These are phyloP conservation scores for Phytopythium ostracodes DNA, from an alignment of 352 stramenopile genomes.

Conservation along the genomic window DNA sequence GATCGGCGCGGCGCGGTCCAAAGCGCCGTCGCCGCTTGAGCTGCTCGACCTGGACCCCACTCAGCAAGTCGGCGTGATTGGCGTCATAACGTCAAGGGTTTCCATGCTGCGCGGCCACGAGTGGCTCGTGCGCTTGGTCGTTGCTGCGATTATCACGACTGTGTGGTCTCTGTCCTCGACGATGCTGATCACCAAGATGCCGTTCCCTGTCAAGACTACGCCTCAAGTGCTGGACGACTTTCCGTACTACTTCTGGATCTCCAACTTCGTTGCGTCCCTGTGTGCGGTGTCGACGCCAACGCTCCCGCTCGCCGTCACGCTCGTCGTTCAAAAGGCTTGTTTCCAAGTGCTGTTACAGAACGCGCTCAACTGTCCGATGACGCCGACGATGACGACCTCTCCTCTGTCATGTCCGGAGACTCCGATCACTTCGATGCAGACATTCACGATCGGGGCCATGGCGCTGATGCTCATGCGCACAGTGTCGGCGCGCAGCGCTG, in stretches of 20 bases:
- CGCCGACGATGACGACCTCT: constrained; percentile 8
- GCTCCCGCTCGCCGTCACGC: constrained; percentile 24
- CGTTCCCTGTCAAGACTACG: constrained; percentile 28
- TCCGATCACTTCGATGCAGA: constrained; percentile 29
- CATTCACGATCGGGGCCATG: constrained; percentile 28
- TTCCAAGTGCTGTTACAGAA: constrained; percentile 42
- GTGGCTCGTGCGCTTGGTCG: constrained; percentile 36
- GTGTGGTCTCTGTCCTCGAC: constrained; percentile 4
- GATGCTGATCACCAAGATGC: constrained; percentile 7
- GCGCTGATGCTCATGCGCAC: constrained; percentile 25
- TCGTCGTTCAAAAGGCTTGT: constrained; percentile 32
- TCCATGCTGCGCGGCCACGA: constrained; percentile 30
- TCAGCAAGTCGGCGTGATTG: constrained; percentile 1
- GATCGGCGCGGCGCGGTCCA: constrained; percentile 3
- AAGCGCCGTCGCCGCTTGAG: constrained; percentile 17
- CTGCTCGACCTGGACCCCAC: constrained; percentile 19
- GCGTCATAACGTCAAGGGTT: neutral
- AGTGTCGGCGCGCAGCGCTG: constrained; percentile 19
- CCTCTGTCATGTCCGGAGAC: constrained; percentile 13
- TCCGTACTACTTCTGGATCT: constrained; percentile 35
- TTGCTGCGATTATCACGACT: constrained; percentile 25
- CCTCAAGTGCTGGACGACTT: constrained; percentile 22
- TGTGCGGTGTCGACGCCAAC: constrained; percentile 53
- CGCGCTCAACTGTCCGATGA: constrained; percentile 30
- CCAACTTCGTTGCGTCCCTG: constrained; percentile 50